Percentiles rank a stretch among this genome's conserved stretches.
These are phyloP conservation scores for Solanum chaucha DNA, from an alignment of 257 asterid species.

Conservation along the genomic window DNA sequence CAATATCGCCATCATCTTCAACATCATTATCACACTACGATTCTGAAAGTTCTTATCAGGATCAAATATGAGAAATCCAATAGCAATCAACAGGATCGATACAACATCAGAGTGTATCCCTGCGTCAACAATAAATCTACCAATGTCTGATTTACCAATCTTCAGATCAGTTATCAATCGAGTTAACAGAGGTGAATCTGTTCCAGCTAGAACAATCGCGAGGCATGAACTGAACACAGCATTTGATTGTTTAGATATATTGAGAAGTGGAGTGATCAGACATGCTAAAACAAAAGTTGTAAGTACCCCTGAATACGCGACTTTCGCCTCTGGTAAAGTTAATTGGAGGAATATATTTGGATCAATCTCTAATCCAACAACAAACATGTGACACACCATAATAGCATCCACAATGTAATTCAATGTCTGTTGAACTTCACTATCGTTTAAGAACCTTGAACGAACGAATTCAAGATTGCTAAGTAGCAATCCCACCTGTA, in stretches of 20 bases:
- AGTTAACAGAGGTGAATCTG: slow-evolving; percentile 60
- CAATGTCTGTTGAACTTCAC: slow-evolving; percentile 41
- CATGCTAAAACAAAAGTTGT: slow-evolving; percentile 55
- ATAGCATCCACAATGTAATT: slow-evolving; percentile 69
- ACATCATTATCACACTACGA: background rate
- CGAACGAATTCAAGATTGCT: slow-evolving; percentile 55
- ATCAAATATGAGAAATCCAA: slow-evolving; percentile 56
- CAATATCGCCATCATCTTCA: slow-evolving; percentile 26
- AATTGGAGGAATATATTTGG: slow-evolving; percentile 62
- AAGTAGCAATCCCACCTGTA: slow-evolving; percentile 61
- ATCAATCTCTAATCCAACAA: slow-evolving; percentile 72
- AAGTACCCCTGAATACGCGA: slow-evolving; percentile 57
- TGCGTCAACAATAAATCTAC: slow-evolving; percentile 66
- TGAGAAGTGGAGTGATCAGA: slow-evolving; percentile 32
- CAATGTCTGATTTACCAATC: slow-evolving; percentile 88
- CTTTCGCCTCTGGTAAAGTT: slow-evolving; percentile 65
- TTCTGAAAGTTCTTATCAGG: slow-evolving; percentile 25
- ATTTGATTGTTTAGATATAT: slow-evolving; percentile 19
- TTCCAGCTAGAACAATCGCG: slow-evolving; percentile 48
- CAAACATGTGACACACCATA: slow-evolving; percentile 88
- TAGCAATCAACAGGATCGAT: slow-evolving; percentile 38
- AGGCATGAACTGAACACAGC: slow-evolving; percentile 53
- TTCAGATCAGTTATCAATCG: slow-evolving; percentile 70
- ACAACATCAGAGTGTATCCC: slow-evolving; percentile 67
- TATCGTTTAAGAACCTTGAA: slow-evolving; percentile 6